Evolutionary conservation across 768 basidiomycete species (phyloP).

Genomic region (Amanita rimosa): DNA sequence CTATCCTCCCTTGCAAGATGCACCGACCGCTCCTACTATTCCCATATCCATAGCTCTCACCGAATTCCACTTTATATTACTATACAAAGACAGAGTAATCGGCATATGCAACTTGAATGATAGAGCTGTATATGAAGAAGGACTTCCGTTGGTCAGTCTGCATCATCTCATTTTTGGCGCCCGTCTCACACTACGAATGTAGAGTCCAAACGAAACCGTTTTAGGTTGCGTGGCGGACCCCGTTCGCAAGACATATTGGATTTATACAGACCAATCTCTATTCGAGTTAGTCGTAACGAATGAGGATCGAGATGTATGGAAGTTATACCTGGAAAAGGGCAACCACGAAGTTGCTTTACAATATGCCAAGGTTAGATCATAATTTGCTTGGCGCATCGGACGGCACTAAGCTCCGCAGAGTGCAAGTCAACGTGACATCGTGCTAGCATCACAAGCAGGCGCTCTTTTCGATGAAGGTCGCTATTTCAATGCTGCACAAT

Average conservation of each 20-base stretch:
- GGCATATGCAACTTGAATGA: slow-evolving; percentile 78
- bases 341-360: slow-evolving; percentile 70
- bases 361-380: slow-evolving; percentile 61
- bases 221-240: slow-evolving; percentile 76
- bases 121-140: slow-evolving; percentile 73
- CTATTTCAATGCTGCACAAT: slow-evolving; percentile 87
- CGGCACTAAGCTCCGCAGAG: slow-evolving; percentile 36
- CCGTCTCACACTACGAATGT: not conserved
- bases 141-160: slow-evolving; percentile 59
- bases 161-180: not conserved
- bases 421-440: slow-evolving; percentile 74
- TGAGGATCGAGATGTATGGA: slow-evolving; percentile 94
- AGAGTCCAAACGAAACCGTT: slow-evolving; percentile 72
- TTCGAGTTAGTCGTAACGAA: slow-evolving; percentile 80
- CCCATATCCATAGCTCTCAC: slow-evolving; percentile 78
- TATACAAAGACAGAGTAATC: slow-evolving; percentile 70
- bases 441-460: slow-evolving; percentile 77
- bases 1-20: slow-evolving; percentile 41
- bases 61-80: slow-evolving; percentile 84
- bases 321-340: slow-evolving; percentile 70
- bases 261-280: slow-evolving; percentile 80
- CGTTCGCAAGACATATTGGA: slow-evolving; percentile 86
- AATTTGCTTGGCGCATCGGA: not conserved
- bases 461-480: slow-evolving; percentile 67
- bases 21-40: slow-evolving; percentile 24